Percentiles rank a stretch among this genome's conserved stretches.
Conservation (phyloP, 106 monocot genomes). For the Allium cepa region DNA sequence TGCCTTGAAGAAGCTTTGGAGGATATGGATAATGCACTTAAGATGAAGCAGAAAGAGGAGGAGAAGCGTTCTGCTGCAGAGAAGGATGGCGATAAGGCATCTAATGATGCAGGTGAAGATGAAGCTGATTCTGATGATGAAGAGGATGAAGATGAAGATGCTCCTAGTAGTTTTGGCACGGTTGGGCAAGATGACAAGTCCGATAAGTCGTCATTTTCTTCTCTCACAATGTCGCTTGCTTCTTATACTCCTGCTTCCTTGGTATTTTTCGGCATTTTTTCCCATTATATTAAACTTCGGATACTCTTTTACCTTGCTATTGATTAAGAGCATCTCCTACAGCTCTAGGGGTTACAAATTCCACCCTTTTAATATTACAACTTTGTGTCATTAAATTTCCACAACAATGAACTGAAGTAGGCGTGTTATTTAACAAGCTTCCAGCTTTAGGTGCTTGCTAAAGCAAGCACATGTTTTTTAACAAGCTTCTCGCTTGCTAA, state of each 20-base stretch:
- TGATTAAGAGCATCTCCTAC: not conserved
- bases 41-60: slow-evolving; percentile 73
- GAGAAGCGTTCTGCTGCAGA: slow-evolving; percentile 16
- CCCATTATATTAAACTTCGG: not conserved
- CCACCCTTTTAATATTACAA: not conserved
- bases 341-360: no score
- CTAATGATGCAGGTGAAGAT: slow-evolving; percentile 32
- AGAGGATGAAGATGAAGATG: slow-evolving; percentile 47
- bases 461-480: not conserved
- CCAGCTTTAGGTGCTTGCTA: not conserved
- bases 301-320: not conserved
- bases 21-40: slow-evolving; percentile 55
- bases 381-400: not conserved
- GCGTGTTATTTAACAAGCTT: not conserved
- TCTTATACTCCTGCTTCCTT: slow-evolving; percentile 11
- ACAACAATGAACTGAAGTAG: not conserved
- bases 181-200: slow-evolving; percentile 23
- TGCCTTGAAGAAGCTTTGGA: slow-evolving; percentile 67
- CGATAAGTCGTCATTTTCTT: slow-evolving; percentile 51
- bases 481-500: not conserved
- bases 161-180: slow-evolving; percentile 66
- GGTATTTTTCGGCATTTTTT: slow-evolving; percentile 20
- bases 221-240: slow-evolving; percentile 50
- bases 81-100: slow-evolving; percentile 16
- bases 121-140: slow-evolving; percentile 40